Evolutionary conservation across 1,284 basidiomycete species (phyloP).

Genomic region (Trichosporon sp.): DNA sequence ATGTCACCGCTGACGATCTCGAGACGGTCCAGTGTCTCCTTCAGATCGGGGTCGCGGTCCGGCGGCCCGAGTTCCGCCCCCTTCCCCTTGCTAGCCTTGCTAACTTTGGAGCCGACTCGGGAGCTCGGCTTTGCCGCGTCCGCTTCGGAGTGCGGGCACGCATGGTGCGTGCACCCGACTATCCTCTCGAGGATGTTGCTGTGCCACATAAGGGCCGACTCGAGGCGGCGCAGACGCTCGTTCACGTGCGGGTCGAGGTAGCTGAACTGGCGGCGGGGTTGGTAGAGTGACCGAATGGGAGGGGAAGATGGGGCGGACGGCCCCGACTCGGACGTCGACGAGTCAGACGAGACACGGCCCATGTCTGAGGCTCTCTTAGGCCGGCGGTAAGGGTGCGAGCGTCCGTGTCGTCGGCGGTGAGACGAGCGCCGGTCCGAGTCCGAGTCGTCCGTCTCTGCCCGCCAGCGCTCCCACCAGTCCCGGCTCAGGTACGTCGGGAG

Average conservation of each 20-base stretch:
- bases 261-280: neutral
- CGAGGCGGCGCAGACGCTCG: constrained; percentile 13
- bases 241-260: constrained; percentile 12
- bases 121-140: neutral
- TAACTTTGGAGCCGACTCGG: neutral
- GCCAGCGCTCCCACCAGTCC: constrained; percentile 16
- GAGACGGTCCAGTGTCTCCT: neutral
- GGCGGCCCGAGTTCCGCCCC: neutral
- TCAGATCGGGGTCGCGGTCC: neutral
- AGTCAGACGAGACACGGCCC: neutral
- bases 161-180: constrained; percentile 4
- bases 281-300: neutral
- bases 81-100: neutral
- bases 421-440: constrained; percentile 10
- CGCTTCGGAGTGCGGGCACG: neutral
- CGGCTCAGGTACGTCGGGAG: neutral
- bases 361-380: neutral
- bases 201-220: constrained; percentile 14
- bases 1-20: constrained; percentile 1
- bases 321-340: neutral
- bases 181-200: constrained; percentile 15
- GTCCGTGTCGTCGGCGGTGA: neutral
- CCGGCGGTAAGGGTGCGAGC: neutral
- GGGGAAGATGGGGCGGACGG: neutral
- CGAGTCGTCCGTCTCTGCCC: neutral